Conservation (phyloP, 2,329 filamentous ascomycete genomes). For the Cladophialophora bantiana region DNA sequence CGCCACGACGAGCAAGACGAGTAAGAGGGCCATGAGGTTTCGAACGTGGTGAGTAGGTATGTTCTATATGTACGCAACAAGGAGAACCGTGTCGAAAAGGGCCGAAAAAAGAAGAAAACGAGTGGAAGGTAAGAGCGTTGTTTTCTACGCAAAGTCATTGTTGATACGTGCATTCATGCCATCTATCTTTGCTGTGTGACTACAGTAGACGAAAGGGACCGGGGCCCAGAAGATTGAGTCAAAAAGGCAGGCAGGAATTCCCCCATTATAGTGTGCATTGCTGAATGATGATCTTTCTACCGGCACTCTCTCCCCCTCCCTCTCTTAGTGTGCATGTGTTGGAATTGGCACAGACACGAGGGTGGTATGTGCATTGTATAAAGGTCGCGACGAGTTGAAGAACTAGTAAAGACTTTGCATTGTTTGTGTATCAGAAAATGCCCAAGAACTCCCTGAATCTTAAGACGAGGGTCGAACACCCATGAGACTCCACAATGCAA, state of each 20-base stretch:
- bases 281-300: no score
- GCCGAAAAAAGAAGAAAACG: not conserved
- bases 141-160: not conserved
- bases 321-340: no score
- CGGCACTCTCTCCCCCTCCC: no score
- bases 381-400: not conserved
- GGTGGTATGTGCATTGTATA: not conserved
- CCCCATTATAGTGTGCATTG: no score
- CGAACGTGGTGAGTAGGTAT: slow-evolving; percentile 8
- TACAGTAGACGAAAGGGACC: no score
- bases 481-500: not conserved
- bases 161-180: not conserved
- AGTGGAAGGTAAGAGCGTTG: not conserved
- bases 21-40: slow-evolving; percentile 21
- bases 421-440: not conserved
- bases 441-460: not conserved
- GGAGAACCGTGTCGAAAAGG: not conserved
- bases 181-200: not conserved
- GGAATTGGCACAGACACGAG: no score
- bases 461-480: not conserved
- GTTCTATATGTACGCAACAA: no score
- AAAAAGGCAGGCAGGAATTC: no score
- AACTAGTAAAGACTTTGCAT: not conserved
- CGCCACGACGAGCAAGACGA: slow-evolving; percentile 9
- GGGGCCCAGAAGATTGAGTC: no score